Evolutionary conservation across 768 basidiomycete genomes (phyloP), one percentile per base, ranked within the genome.

Genomic region (Epithele typhae): DNA sequence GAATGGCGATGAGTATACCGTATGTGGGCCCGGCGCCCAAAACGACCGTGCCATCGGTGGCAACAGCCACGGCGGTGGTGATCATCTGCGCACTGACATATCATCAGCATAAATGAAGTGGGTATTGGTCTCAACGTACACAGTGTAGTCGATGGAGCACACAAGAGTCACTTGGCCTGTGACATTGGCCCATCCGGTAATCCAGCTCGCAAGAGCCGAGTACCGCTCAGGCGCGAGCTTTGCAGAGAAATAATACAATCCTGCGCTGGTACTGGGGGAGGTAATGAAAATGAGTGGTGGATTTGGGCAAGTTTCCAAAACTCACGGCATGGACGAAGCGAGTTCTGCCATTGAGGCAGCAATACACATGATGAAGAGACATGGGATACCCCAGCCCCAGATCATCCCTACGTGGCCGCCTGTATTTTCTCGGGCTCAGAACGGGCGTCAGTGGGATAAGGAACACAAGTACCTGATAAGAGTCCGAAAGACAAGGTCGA

Each of bases 321-420:
- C 79, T 59, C 59, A 86, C 84, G 85, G 84, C 84, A 87, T 86
- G 1, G 82, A 75, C 1, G 84, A 85, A 1, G 80, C 73, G 33
- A 87, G 53, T 52, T 87, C 84, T 1, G 84, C 84, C 75, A 87
- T 79, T 15, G 76, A 82, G 15, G 78, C 69, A 5, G 85, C 84
- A 8, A 87, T 72, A 12, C 74, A 70, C 66, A 80, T 70, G 19
- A 86, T 82, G 50, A 87, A 86, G 37, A 79, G 64, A 55, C 72
- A 74, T 6, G 84, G 84, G 52, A 86, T 82, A 25, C 84, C 63
- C 85, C 85, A 87, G 35, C 84, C 84, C 68, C 78, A 86, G 10
- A 85, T 76, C 73, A 87, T 78, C 9, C 85, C 84, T 17, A 83
- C 81, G 64, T 87, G 84, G 1, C 85, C 85, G 41, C 84, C 84